Conservation (phyloP, 2,329 filamentous ascomycete genomes). For the Pseudogymnoascus sp. region DNA sequence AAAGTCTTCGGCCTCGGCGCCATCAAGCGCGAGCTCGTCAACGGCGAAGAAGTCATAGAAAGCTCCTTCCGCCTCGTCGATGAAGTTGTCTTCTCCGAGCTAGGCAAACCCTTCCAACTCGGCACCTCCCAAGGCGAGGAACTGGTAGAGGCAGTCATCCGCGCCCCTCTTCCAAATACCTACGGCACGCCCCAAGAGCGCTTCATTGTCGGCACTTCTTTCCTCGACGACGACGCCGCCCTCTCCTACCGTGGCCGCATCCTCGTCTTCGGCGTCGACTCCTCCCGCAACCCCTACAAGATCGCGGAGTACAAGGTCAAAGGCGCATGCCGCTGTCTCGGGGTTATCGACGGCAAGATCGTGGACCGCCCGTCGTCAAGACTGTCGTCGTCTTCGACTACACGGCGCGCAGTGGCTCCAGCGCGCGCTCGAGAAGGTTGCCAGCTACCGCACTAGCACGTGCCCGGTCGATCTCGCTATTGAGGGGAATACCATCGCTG, state of each 20-base stretch:
- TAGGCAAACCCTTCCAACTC: slow-evolving; percentile 64
- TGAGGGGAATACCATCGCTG: slow-evolving; percentile 66
- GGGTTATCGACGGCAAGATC: slow-evolving; percentile 69
- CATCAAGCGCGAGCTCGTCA: slow-evolving; percentile 64
- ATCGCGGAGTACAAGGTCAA: slow-evolving; percentile 64
- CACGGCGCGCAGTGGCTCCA: slow-evolving; percentile 47
- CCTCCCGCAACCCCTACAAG: slow-evolving; percentile 64
- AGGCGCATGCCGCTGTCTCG: slow-evolving; percentile 74
- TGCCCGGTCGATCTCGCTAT: slow-evolving; percentile 77
- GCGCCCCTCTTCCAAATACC: slow-evolving; percentile 62
- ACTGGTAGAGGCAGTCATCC: slow-evolving; percentile 77
- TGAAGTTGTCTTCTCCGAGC: slow-evolving; percentile 75
- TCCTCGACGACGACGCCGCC: slow-evolving; percentile 50
- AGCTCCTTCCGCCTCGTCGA: slow-evolving; percentile 87
- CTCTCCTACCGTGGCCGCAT: slow-evolving; percentile 65
- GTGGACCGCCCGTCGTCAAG: too few relatives aligned
- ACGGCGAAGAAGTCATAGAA: slow-evolving; percentile 67
- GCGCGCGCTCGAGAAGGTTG: slow-evolving; percentile 60
- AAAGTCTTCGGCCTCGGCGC: slow-evolving; percentile 83
- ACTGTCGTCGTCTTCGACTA: slow-evolving; percentile 62
- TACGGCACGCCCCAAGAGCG: slow-evolving; percentile 58
- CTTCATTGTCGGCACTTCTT: slow-evolving; percentile 88
- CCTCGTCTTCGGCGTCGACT: slow-evolving; percentile 74
- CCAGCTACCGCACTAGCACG: slow-evolving; percentile 73
- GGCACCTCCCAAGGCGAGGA: slow-evolving; percentile 48